Conservation (phyloP, 1,284 basidiomycete species). For the Malassezia globosa region DNA sequence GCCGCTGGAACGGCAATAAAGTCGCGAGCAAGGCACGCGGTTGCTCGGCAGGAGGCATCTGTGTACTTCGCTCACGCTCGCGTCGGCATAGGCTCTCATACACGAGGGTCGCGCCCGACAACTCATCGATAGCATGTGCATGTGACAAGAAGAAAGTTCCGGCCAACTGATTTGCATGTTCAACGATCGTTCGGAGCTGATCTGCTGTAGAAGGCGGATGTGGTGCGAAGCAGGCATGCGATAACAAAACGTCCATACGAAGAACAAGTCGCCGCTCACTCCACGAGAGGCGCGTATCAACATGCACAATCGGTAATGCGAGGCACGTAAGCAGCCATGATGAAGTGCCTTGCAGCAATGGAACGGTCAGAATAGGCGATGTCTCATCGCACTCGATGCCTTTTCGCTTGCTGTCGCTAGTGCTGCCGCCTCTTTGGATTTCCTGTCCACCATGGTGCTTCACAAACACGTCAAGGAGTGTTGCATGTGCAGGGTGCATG, state of each 20-base stretch:
- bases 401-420: too few relatives aligned
- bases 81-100: constrained; percentile 23
- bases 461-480: constrained; percentile 1
- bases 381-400: not conserved
- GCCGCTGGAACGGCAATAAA: constrained; percentile 36
- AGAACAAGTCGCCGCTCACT: not conserved
- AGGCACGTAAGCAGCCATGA: not conserved
- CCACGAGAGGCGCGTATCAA: not conserved
- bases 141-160: not conserved
- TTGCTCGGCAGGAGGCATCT: constrained; percentile 21
- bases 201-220: not conserved
- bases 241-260: not conserved
- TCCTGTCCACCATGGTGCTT: too few relatives aligned
- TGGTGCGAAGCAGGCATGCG: not conserved
- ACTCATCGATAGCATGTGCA: not conserved
- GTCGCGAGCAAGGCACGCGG: constrained; percentile 23
- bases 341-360: not conserved
- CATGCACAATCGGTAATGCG: not conserved
- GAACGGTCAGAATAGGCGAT: not conserved
- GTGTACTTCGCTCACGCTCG: constrained; percentile 2
- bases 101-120: constrained; percentile 22
- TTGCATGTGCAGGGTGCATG: constrained; percentile 1
- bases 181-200: not conserved
- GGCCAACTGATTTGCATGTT: not conserved
- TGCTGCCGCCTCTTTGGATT: too few relatives aligned